Conservation (phyloP, 2,329 filamentous ascomycete genomes). For the Myriosclerotinia curreyana region DNA sequence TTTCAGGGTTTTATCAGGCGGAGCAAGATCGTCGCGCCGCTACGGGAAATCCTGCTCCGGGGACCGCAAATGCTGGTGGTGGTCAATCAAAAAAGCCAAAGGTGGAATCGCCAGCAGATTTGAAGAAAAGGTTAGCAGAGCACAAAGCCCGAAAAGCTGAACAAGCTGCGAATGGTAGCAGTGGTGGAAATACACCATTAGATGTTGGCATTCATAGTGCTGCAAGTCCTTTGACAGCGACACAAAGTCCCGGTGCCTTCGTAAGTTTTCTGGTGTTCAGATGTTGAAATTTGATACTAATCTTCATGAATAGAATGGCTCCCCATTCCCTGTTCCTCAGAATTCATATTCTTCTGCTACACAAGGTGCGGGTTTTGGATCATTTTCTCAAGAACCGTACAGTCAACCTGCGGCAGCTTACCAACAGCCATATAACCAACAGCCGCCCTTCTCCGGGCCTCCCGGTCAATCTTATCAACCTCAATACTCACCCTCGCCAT, state of each 20-base stretch:
- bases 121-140: conserved; percentile 77
- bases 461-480: conserved; percentile 38
- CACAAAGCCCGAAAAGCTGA: conserved; percentile 68
- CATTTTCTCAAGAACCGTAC: conserved; percentile 40
- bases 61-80: conserved; percentile 51
- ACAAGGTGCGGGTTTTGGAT: conserved; percentile 39
- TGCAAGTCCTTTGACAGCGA: conserved; percentile 48
- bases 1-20: conserved; percentile 78
- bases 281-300: conserved; percentile 22
- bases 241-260: conserved; percentile 52
- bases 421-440: conserved; percentile 42
- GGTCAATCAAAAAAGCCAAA: conserved; percentile 68
- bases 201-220: conserved; percentile 35
- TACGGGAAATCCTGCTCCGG: conserved; percentile 79
- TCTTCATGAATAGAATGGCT: conserved; percentile 34
- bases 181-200: conserved; percentile 55
- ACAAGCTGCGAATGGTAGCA: conserved; percentile 53
- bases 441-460: conserved; percentile 40
- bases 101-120: conserved; percentile 70
- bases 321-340: conserved; percentile 37
- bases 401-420: conserved; percentile 43
- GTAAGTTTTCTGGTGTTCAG: conserved; percentile 48
- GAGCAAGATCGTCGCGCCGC: conserved; percentile 77
- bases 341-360: conserved; percentile 31
- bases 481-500: conserved; percentile 39